Base-by-base conservation (phyloP, 306 rosid genomes). In the Spatholobus suberectus region DNA sequence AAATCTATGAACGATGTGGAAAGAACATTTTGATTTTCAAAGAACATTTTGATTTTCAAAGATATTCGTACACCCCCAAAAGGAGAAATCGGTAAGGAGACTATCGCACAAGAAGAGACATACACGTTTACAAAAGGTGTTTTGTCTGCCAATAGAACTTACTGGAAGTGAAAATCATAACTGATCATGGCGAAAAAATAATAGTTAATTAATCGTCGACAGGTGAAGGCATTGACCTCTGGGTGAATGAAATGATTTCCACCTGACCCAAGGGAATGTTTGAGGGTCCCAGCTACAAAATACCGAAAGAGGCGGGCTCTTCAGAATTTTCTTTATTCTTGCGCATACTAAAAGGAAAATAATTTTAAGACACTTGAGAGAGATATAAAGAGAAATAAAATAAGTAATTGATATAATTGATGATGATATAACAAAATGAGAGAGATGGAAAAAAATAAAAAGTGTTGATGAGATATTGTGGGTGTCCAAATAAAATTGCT, bases 141-240 rank as follows among this genome's bases (percentile, higher is more conserved):
- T 70, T 59, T 83, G 78, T 69, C 82, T 51, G 58, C 80, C 74
- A 77, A 81, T 76, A 20, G 75, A 76, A 63, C n/a, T 77, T 59
- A 72, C 84, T 57, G 14, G 75, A 73, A 81, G 74, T 57, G 77
- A 54, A 66, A 47, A 68, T 49, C 32, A 59, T 5, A 18, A 75
- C n/a, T 8, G 44, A 57, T 58, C 26, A 58, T 67, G 51, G 49
- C 69, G 10, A 8, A 40, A 35, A 58, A 44, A 35, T 17, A 15
- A n/a, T 70, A 27, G 29, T 61, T 73, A 47, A 83, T 69, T 67
- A 70, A 75, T 73, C 35, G 46, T 32, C 26, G 46, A 74, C 81
- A 88, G 80, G 84, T 73, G 88, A 88, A 87, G 51, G 74, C 85
- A 89, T 83, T 74, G 88, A 85, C 88, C 78, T 77, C 78, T 77